Conservation (phyloP, 495 filamentous ascomycete genomes). For the Hyphodiscus hymeniophilus region DNA sequence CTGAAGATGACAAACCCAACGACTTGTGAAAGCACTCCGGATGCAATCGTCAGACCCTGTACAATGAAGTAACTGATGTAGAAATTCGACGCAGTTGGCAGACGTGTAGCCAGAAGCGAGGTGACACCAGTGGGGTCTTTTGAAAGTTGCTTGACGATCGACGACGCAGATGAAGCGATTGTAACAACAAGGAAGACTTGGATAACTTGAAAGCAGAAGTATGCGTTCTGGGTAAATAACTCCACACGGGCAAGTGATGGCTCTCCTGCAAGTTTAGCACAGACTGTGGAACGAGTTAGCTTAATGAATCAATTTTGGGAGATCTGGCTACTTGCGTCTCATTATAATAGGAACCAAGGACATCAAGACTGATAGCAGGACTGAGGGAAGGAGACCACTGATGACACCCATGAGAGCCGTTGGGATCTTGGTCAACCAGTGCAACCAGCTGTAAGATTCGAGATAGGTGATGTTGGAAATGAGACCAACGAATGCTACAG, state of each 20-base stretch:
- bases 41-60: slow-evolving; percentile 79
- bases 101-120: slow-evolving; percentile 58
- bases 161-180: slow-evolving; percentile 63
- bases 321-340: slow-evolving; percentile 26
- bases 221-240: slow-evolving; percentile 80
- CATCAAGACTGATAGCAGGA: slow-evolving; percentile 81
- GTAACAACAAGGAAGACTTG: slow-evolving; percentile 92
- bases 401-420: slow-evolving; percentile 66
- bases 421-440: slow-evolving; percentile 70
- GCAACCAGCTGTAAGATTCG: slow-evolving; percentile 54
- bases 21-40: slow-evolving; percentile 68
- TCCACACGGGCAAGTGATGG: slow-evolving; percentile 74
- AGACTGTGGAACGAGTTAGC: slow-evolving; percentile 26
- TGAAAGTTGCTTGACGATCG: slow-evolving; percentile 54
- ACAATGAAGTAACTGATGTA: slow-evolving; percentile 94
- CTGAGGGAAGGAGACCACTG: slow-evolving; percentile 72
- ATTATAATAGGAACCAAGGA: slow-evolving; percentile 82
- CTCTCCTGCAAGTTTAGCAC: slow-evolving; percentile 70
- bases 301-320: no score
- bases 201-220: slow-evolving; percentile 91
- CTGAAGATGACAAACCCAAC: slow-evolving; percentile 69
- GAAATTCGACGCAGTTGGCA: slow-evolving; percentile 84
- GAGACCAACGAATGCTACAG: slow-evolving; percentile 74
- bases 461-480: slow-evolving; percentile 81
- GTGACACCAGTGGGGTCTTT: slow-evolving; percentile 52